Base-by-base conservation (phyloP, 768 basidiomycete species). In the Phylloporus sp. region DNA sequence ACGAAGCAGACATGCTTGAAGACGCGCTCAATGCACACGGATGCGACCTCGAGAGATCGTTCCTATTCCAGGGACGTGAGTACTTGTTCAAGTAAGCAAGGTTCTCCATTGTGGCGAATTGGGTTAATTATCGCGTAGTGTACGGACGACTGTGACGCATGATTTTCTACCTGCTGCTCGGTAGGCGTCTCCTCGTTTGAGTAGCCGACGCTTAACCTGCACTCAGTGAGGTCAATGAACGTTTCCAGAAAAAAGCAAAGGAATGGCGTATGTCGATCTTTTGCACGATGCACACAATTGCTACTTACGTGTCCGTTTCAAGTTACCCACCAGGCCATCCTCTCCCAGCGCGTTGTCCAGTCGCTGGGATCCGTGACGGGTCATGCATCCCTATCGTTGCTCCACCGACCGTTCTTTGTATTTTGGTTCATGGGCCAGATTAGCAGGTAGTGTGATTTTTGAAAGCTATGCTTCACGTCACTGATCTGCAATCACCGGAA, bases 341-440 rank as follows among this genome's bases (percentile, higher is more conserved):
- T 87, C 15, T 79, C 79, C 22, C 73, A 78, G 44, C 76, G 79
- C 26, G 72, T 81, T 23, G 79, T 84, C 71, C 64, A 68, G 24
- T 82, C 80, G 9, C 66, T 86, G 35, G 73, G 77, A 44, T 73
- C 75, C 3, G 73, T 86, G 52, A 85, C 84, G 9, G 82, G 81
- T 3, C 60, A 67, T 38, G 58, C 60, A 18, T 55, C 65, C 32
- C 74, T 78, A 49, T 61, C 72, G 26, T 63, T 87, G 20, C 68
- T 78, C 3, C 69, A 75, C 14, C 68, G 84, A 46, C 85, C 85
- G 9, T 83, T 82, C 59, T 83, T 79, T 59, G 71, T 79, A 20
- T 84, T 84, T 61, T 86, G 83, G 84, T 85, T 87, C 58, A 82
- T 84, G 81, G 74, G 75, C 18, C 82, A 86, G 63, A 75, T 86